A percentile compares a stretch with the other conserved stretches of the same genome.
Evolutionary conservation across 768 basidiomycete species (phyloP).

Genomic region (Podaxis sp.): DNA sequence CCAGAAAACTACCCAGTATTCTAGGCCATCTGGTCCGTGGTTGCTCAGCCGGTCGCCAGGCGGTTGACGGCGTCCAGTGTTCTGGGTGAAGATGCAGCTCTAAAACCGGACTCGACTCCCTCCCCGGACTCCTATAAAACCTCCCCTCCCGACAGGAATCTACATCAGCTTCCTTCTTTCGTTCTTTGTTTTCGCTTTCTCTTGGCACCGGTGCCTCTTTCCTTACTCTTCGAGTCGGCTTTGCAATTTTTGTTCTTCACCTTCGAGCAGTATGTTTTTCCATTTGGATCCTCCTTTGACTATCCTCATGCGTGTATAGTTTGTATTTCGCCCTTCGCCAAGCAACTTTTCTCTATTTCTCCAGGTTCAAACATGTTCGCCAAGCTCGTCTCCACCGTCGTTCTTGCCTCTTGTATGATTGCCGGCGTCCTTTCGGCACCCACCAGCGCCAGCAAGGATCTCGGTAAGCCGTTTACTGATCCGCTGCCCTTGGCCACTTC

Average conservation of each 20-base stretch:
- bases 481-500: not conserved
- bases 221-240: conserved; percentile 9
- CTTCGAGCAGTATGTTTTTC: conserved; percentile 11
- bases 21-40: not conserved
- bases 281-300: not conserved
- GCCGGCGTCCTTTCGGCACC: conserved; percentile 11
- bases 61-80: not conserved
- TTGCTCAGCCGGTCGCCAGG: not conserved
- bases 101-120: not conserved
- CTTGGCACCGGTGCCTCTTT: conserved; percentile 14
- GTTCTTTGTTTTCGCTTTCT: conserved; percentile 12
- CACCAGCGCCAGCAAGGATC: conserved; percentile 1
- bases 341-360: conserved; percentile 5
- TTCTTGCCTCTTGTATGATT: conserved; percentile 8
- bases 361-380: conserved; percentile 11
- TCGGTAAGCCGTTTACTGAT: conserved; percentile 4
- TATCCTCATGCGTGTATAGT: not conserved
- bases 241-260: conserved; percentile 7
- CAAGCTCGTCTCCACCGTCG: conserved; percentile 3
- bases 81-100: not conserved
- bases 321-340: not conserved
- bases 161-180: conserved; percentile 1
- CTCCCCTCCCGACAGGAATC: not conserved
- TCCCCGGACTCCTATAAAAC: conserved; percentile 3
- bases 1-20: not conserved